Percentiles rank a stretch among this genome's conserved stretches.
Conservation (phyloP, 2,329 filamentous ascomycete genomes). For the Fusarium secorum region DNA sequence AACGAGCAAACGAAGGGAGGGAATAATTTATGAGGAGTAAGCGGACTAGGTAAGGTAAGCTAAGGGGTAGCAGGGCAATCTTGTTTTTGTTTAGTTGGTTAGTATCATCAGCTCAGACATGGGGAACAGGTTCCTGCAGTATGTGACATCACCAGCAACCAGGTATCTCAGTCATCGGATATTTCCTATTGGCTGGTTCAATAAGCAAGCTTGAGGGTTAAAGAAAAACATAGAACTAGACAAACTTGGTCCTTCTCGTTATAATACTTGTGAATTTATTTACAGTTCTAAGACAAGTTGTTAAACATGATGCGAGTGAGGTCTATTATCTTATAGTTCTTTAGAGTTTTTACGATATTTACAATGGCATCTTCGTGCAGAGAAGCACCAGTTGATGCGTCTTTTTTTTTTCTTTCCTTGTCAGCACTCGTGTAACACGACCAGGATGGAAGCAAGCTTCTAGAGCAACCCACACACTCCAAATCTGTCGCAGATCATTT, state of each 20-base stretch:
- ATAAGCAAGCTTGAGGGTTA: neutral
- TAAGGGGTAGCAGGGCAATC: neutral
- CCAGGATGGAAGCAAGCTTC: slow-evolving; percentile 24
- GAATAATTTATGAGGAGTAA: neutral
- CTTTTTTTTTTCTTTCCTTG: neutral
- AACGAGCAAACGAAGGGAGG: neutral
- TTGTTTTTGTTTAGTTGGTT: slow-evolving; percentile 22
- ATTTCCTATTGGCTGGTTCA: slow-evolving; percentile 16
- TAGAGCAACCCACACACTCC: slow-evolving; percentile 8
- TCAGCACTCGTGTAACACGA: neutral
- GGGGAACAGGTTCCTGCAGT: slow-evolving; percentile 33
- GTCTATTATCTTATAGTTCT: neutral
- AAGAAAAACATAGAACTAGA: neutral
- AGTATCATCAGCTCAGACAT: neutral
- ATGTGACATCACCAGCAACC: slow-evolving; percentile 28
- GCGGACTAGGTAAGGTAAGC: neutral
- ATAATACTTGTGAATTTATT: too few relatives aligned
- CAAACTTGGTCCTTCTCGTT: neutral
- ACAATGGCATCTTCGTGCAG: neutral
- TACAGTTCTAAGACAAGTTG: neutral
- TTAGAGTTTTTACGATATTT: neutral
- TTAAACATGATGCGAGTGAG: neutral
- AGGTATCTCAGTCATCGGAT: slow-evolving; percentile 4
- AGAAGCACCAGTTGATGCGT: neutral
- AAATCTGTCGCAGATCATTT: slow-evolving; percentile 9